Evolutionary conservation across 2,329 filamentous ascomycete species (phyloP), one percentile per base, ranked within the genome.

Genomic region (Helotiales sp.): DNA sequence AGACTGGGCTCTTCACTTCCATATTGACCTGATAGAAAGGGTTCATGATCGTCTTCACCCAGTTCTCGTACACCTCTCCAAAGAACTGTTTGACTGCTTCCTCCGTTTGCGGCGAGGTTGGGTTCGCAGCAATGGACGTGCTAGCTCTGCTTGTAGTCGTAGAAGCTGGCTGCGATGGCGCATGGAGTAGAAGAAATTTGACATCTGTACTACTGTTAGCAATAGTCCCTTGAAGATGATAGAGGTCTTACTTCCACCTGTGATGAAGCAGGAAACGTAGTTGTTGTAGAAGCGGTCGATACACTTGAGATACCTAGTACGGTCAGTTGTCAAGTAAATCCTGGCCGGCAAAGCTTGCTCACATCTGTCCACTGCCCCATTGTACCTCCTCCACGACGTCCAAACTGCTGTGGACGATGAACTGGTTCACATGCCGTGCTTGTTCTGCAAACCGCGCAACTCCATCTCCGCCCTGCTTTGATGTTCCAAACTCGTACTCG

Each of bases 201-300:
- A 93, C 90, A 80, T 97, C 79, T 80, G 62, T 22, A n/a, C 15
- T 20, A 32, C 43, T 15, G 28, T 71, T 37, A 73, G 61, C 45
- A 40, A 28, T 28, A 7, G 52, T 45, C 47, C 32, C 32, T 57
- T 13, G 43, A 47, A 20, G 17, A 57, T n/a, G 45, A 22, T 49
- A 30, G 6, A 15, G 10, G 61, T 43, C 78, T 68, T 77, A 81
- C 79, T 97, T 76, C 90, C 92, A 72, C 90, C 93, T 0, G 96
- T 98, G 63, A 99, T 86, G 85, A 97, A 98, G 81, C 93, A 96
- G 55, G 93, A 96, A 70, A 97, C 91, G 83, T 96, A 95, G 78
- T 93, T 94, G 80, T 96, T 94, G 81, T 96, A 95, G 85, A 97
- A 98, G 77, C 93, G 92, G 84, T 99, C 96, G 80, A 98, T 91